Percentiles rank a stretch among this genome's conserved stretches.
phyloP scores from a whole-genome alignment of 331 rosid genomes.

The Dryas integrifolia region DNA sequence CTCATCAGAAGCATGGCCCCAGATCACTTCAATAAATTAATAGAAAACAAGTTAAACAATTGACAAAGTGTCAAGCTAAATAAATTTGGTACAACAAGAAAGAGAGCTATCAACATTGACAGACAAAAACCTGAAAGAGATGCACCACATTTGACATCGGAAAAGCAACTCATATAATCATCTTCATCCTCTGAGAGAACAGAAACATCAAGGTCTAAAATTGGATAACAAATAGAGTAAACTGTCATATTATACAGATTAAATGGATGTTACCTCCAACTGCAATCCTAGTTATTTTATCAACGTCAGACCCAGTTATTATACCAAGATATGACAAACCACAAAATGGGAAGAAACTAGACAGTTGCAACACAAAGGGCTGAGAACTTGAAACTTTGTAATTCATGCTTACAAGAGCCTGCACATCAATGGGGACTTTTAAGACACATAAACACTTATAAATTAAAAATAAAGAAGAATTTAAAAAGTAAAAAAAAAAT shows the following conservation, averaged over 20 bases:
- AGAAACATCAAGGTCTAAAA: neutral
- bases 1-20: constrained; percentile 63
- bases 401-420: constrained; percentile 65
- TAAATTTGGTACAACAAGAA: constrained; percentile 24
- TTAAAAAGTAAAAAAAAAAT: constrained; percentile 3
- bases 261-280: constrained; percentile 54
- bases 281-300: constrained; percentile 40
- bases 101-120: constrained; percentile 17
- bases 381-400: constrained; percentile 40
- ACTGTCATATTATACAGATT: constrained; percentile 7
- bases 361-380: constrained; percentile 46
- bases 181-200: constrained; percentile 56
- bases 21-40: constrained; percentile 51
- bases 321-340: constrained; percentile 74
- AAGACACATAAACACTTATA: constrained; percentile 4
- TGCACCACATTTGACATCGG: constrained; percentile 68
- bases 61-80: constrained; percentile 12
- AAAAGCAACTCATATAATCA: constrained; percentile 43
- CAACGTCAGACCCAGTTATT: constrained; percentile 53
- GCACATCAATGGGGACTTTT: constrained; percentile 29
- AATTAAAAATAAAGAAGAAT: neutral
- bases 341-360: constrained; percentile 60
- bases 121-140: constrained; percentile 71
- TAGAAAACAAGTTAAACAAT: constrained; percentile 2
- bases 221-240: neutral